phyloP scores from a whole-genome alignment of 805 yeast species.

The Yamadazyma takamatsuzukensis region DNA sequence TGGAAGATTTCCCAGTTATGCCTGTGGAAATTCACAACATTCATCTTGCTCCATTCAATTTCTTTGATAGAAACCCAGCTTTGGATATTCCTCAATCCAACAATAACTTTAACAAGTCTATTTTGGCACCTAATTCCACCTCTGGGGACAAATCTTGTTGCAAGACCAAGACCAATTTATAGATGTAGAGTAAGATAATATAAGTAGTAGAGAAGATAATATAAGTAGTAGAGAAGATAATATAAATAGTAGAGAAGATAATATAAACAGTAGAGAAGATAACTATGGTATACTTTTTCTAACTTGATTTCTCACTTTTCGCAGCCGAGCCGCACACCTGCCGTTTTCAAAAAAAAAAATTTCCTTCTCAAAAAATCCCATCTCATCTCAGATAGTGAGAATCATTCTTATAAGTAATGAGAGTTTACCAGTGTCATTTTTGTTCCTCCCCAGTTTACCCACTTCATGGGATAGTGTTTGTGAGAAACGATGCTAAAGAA shows the following conservation, averaged over 20 bases:
- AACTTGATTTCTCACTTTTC: too few species aligned
- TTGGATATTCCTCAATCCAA: slow-evolving; percentile 71
- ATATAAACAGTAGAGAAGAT: too few species aligned
- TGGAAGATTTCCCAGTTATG: slow-evolving; percentile 89
- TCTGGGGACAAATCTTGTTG: slow-evolving; percentile 28
- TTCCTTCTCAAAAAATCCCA: too few species aligned
- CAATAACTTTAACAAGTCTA: slow-evolving; percentile 65
- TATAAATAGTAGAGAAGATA: too few species aligned
- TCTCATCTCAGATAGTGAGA: too few species aligned
- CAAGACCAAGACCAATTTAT: slow-evolving; percentile 36
- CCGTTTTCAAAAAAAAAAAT: too few species aligned
- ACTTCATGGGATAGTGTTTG: slow-evolving; percentile 90
- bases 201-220: too few species aligned
- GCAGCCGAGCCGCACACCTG: too few species aligned
- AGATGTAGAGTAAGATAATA: too few species aligned
- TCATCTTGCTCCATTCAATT: slow-evolving; percentile 64
- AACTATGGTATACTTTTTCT: too few species aligned
- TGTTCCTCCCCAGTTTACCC: slow-evolving; percentile 93
- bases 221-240: too few species aligned
- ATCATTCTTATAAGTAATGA: too few species aligned
- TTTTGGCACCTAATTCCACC: slow-evolving; percentile 24
- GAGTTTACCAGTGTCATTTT: slow-evolving; percentile 90
- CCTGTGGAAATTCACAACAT: slow-evolving; percentile 74
- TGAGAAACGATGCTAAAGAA: slow-evolving; percentile 96
- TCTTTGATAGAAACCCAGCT: slow-evolving; percentile 76